Evolutionary conservation across 2,329 filamentous ascomycete species (phyloP).

Genomic region (Camptophora hylomeconis): DNA sequence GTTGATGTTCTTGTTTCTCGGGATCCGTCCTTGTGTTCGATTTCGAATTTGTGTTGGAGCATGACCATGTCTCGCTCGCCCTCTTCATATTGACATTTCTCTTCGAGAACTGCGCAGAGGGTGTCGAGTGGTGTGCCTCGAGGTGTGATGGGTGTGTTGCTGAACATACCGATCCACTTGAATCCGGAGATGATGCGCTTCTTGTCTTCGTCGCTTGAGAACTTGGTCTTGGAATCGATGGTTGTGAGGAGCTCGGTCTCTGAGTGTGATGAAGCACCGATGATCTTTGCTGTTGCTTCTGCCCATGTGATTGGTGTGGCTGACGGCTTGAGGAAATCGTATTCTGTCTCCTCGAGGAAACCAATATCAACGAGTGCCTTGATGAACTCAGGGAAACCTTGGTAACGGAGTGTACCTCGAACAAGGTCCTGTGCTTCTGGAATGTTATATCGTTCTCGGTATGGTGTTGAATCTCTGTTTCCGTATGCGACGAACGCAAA

Average conservation of each 20-base stretch:
- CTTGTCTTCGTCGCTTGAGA: slow-evolving; percentile 55
- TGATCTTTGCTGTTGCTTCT: slow-evolving; percentile 65
- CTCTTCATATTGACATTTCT: slow-evolving; percentile 80
- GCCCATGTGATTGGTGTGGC: slow-evolving; percentile 61
- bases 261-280: slow-evolving; percentile 53
- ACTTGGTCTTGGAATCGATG: slow-evolving; percentile 62
- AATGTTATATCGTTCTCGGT: slow-evolving; percentile 80
- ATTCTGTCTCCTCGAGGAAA: slow-evolving; percentile 63
- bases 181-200: slow-evolving; percentile 58
- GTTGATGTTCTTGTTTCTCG: slow-evolving; percentile 69
- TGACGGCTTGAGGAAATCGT: slow-evolving; percentile 40
- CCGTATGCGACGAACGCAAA: slow-evolving; percentile 86
- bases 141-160: slow-evolving; percentile 54
- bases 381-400: slow-evolving; percentile 84
- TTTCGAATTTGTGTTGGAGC: slow-evolving; percentile 53
- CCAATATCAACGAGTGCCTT: slow-evolving; percentile 77
- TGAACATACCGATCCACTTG: slow-evolving; percentile 57
- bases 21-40: slow-evolving; percentile 68
- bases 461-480: slow-evolving; percentile 80
- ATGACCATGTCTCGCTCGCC: slow-evolving; percentile 76
- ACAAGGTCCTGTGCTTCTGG: slow-evolving; percentile 82
- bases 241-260: slow-evolving; percentile 60
- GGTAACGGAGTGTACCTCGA: slow-evolving; percentile 72
- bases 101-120: slow-evolving; percentile 75
- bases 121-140: slow-evolving; percentile 74